phyloP scores from a whole-genome alignment of 148 eudicot genomes.

The Limonium bicolor region DNA sequence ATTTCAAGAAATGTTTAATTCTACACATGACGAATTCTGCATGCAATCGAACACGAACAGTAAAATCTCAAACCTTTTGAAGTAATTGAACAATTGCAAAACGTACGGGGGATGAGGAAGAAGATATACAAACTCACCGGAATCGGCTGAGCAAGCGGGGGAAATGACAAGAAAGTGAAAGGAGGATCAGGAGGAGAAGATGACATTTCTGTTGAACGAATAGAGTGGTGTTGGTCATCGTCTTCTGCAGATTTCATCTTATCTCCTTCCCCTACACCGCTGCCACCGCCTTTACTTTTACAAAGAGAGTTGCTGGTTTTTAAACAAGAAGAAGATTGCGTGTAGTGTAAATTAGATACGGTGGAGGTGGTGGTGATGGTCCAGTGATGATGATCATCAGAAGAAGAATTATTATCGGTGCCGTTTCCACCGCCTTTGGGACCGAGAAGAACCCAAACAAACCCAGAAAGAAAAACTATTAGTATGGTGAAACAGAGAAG shows the following conservation, averaged over 20 bases:
- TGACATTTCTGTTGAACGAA: neutral
- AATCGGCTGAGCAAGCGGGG: neutral
- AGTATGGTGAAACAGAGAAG: conserved; percentile 2
- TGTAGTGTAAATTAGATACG: too few relatives aligned
- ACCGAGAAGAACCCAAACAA: neutral
- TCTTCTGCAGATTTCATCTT: too few relatives aligned
- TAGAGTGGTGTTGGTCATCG: too few relatives aligned
- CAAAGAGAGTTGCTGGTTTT: neutral
- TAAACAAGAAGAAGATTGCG: too few relatives aligned
- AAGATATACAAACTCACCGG: neutral
- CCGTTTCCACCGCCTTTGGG: neutral
- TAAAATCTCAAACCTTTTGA: too few relatives aligned
- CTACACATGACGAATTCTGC: neutral
- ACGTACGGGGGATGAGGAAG: too few relatives aligned
- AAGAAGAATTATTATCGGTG: neutral
- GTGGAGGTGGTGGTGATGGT: too few relatives aligned
- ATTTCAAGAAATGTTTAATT: neutral
- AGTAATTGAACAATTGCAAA: too few relatives aligned
- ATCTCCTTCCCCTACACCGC: too few relatives aligned
- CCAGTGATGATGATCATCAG: neutral
- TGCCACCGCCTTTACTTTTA: conserved; percentile 1
- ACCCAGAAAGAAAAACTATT: conserved; percentile 4
- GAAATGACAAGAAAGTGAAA: neutral
- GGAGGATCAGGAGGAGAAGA: conserved; percentile 3
- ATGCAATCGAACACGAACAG: neutral